Percentiles rank a stretch among this genome's conserved stretches.
These are phyloP conservation scores for Fusarium multiceps DNA, from an alignment of 2,329 filamentous ascomycete species.

Conservation along the genomic window DNA sequence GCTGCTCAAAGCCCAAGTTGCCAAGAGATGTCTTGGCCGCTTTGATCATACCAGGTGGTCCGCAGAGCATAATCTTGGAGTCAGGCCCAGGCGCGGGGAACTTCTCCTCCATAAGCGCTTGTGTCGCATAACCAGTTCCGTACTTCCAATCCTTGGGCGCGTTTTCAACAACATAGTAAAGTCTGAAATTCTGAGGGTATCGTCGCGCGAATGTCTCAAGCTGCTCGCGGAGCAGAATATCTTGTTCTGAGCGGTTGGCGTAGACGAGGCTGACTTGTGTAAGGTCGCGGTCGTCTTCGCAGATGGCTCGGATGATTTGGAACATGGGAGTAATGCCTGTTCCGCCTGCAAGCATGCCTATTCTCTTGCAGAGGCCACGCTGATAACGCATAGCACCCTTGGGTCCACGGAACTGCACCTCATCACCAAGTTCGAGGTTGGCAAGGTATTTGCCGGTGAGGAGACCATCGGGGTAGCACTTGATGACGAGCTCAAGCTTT, in stretches of 20 bases:
- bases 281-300: constrained; percentile 67
- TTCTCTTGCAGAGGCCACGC: constrained; percentile 54
- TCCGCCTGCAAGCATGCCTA: constrained; percentile 67
- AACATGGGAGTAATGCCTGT: constrained; percentile 52
- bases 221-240: constrained; percentile 68
- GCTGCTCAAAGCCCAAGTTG: constrained; percentile 62
- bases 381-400: constrained; percentile 67
- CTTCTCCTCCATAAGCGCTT: constrained; percentile 59
- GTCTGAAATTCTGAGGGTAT: constrained; percentile 64
- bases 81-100: constrained; percentile 60
- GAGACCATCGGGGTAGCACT: constrained; percentile 62
- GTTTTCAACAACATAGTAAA: constrained; percentile 66
- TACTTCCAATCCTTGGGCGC: constrained; percentile 60
- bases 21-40: constrained; percentile 64
- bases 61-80: constrained; percentile 68
- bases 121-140: constrained; percentile 63
- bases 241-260: constrained; percentile 67
- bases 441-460: constrained; percentile 63
- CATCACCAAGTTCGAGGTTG: constrained; percentile 59
- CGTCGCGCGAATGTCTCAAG: constrained; percentile 64
- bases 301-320: constrained; percentile 72
- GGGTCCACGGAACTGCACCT: constrained; percentile 64
- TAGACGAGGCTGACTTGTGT: constrained; percentile 69
- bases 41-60: constrained; percentile 70
- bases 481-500: constrained; percentile 62